Conservation (phyloP, 1,284 basidiomycete genomes). For the Marasmius sp. region DNA sequence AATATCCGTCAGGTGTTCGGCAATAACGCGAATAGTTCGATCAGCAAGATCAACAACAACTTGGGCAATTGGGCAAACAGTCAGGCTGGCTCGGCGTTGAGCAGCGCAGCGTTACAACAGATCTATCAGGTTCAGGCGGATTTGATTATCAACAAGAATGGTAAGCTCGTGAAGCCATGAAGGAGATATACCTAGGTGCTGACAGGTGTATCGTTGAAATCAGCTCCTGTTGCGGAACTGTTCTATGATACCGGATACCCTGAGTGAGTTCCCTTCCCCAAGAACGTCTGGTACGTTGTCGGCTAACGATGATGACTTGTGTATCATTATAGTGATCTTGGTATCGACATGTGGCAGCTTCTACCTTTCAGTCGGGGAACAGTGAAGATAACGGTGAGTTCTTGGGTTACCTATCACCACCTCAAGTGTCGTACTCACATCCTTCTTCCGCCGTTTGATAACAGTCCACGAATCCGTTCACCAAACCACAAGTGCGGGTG, state of each 20-base stretch:
- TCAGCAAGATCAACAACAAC: constrained; percentile 33
- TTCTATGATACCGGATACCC: constrained; percentile 44
- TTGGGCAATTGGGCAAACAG: constrained; percentile 38
- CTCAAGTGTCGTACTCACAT: background rate
- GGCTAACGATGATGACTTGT: background rate
- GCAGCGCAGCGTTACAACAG: constrained; percentile 35
- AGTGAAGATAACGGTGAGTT: constrained; percentile 44
- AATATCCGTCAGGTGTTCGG: constrained; percentile 47
- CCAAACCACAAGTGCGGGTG: constrained; percentile 42
- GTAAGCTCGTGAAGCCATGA: constrained; percentile 20
- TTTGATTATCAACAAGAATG: constrained; percentile 43
- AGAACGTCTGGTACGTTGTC: background rate
- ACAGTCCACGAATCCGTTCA: constrained; percentile 45
- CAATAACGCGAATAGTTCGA: constrained; percentile 26
- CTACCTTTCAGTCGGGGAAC: constrained; percentile 54
- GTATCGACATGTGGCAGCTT: constrained; percentile 52
- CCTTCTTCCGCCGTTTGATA: background rate
- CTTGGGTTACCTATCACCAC: background rate
- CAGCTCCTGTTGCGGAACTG: constrained; percentile 48
- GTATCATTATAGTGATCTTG: constrained; percentile 34
- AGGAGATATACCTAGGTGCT: background rate
- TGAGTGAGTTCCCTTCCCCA: constrained; percentile 22
- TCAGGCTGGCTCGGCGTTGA: constrained; percentile 39
- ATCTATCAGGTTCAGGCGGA: constrained; percentile 43
- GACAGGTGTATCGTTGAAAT: background rate